A percentile compares a stretch with the other conserved stretches of the same genome.
Evolutionary conservation across 352 stramenopile genomes (phyloP).

Genomic region (Phytopythium litorale): DNA sequence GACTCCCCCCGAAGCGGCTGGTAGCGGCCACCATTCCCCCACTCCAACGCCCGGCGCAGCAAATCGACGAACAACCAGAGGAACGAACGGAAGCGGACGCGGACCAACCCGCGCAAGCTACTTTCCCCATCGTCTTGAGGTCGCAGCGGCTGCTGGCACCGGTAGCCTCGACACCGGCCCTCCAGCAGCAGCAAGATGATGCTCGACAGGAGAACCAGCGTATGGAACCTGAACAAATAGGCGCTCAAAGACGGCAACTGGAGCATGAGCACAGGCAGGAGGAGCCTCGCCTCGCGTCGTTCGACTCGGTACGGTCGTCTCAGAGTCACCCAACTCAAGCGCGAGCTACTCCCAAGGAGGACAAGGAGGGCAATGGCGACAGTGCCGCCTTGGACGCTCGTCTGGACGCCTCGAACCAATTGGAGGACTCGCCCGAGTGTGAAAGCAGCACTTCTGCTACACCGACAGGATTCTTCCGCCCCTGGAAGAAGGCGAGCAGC

Average conservation of each 20-base stretch:
- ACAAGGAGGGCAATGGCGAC: not conserved
- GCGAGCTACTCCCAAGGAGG: not conserved
- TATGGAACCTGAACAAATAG: not conserved
- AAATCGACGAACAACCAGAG: conserved; percentile 14
- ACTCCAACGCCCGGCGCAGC: conserved; percentile 4
- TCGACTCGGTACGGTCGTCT: not conserved
- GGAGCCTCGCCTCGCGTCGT: not conserved
- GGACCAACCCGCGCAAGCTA: not conserved
- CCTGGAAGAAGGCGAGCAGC: conserved; percentile 42
- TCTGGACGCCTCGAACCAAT: conserved; percentile 12
- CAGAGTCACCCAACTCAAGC: not conserved
- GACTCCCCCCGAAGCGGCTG: conserved; percentile 1
- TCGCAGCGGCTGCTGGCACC: not conserved
- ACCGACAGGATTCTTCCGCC: conserved; percentile 42
- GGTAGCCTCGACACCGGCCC: not conserved
- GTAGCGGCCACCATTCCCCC: conserved; percentile 6
- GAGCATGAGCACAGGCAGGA: not conserved
- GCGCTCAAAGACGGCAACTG: not conserved
- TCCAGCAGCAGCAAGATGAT: not conserved
- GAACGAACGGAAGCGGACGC: not conserved
- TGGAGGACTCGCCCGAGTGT: conserved; percentile 11
- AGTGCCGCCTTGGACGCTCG: not conserved
- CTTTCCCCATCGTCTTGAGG: not conserved
- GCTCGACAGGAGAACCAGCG: not conserved
- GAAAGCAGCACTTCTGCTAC: conserved; percentile 9